Base-by-base conservation (phyloP, 768 basidiomycete genomes). In the Suillus discolor region DNA sequence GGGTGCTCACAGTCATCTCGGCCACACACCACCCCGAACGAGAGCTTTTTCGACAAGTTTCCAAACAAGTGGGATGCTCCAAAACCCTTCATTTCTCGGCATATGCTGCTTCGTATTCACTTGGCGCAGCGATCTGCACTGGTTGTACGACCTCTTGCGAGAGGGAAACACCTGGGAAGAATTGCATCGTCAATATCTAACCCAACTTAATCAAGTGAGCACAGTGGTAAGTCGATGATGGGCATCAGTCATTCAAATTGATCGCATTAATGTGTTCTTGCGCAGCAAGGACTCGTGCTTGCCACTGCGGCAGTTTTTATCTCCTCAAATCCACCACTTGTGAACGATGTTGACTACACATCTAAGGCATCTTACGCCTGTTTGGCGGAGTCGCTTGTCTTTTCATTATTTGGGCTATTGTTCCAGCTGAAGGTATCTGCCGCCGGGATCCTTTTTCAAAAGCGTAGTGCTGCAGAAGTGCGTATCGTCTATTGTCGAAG, bases 251-350 rank as follows among this genome's bases (percentile, higher is more conserved):
- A 31, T 31, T 31, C 53, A 54, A 53, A 31, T 15, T 31, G 51
- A 18, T 53, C 28, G 18, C 28, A 54, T 18, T 20, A 54, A 31
- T 31, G 9, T 16, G 28, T 11, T 18, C 53, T n/a, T n/a, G 15
- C 8, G 53, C 8, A 54, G 53, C 53, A 54, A 54, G 53, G 16
- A 54, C 53, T 54, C 9, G 53, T 54, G 18, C 53, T 54, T 54
- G 5, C 53, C 28, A 54, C 53, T 31, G 4, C 16, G 2, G 53
- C 53, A 2, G 28, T 54, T 18, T 54, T 54, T 18, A 31, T 54
- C 53, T 18, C 28, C 53, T 31, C 53, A 18, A 31, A n/a, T n/a
- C n/a, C n/a, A n/a, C n/a, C n/a, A n/a, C n/a, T n/a, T n/a, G n/a
- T n/a, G n/a, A n/a, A n/a, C n/a, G n/a, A n/a, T n/a, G n/a, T n/a